phyloP scores from a whole-genome alignment of 2,329 filamentous ascomycete genomes.

The Didymella lethalis region DNA sequence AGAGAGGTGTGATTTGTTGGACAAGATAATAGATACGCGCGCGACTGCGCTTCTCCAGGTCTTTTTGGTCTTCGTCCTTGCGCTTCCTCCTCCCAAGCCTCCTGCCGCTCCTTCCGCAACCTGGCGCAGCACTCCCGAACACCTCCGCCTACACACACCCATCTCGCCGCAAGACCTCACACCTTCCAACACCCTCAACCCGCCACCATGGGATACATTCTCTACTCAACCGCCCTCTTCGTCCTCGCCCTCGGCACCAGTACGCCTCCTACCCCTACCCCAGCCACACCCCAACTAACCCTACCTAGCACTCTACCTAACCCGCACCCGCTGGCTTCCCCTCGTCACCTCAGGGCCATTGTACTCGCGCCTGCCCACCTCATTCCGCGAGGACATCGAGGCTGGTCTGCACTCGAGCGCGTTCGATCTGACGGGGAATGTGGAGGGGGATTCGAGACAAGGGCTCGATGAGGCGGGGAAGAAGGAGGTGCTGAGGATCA shows the following conservation, averaged over 20 bases:
- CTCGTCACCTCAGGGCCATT: slow-evolving; percentile 66
- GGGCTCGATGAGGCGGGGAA: slow-evolving; percentile 85
- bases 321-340: slow-evolving; percentile 78
- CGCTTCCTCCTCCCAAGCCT: slow-evolving; percentile 9
- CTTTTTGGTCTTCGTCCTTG: neutral
- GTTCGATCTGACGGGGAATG: slow-evolving; percentile 83
- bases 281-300: slow-evolving; percentile 12
- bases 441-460: slow-evolving; percentile 76
- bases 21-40: neutral
- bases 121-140: slow-evolving; percentile 23
- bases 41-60: neutral
- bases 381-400: slow-evolving; percentile 86
- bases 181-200: neutral
- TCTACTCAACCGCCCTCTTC: slow-evolving; percentile 78
- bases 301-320: slow-evolving; percentile 74
- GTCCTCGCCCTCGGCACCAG: slow-evolving; percentile 75
- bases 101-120: slow-evolving; percentile 16
- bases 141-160: slow-evolving; percentile 22
- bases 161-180: neutral
- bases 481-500: slow-evolving; percentile 83
- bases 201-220: slow-evolving; percentile 75
- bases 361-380: slow-evolving; percentile 79
- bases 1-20: neutral
- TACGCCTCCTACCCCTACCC: slow-evolving; percentile 48
- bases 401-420: slow-evolving; percentile 81